phyloP scores from a whole-genome alignment of 2,329 filamentous ascomycete genomes.

The Monosporascus sp. region DNA sequence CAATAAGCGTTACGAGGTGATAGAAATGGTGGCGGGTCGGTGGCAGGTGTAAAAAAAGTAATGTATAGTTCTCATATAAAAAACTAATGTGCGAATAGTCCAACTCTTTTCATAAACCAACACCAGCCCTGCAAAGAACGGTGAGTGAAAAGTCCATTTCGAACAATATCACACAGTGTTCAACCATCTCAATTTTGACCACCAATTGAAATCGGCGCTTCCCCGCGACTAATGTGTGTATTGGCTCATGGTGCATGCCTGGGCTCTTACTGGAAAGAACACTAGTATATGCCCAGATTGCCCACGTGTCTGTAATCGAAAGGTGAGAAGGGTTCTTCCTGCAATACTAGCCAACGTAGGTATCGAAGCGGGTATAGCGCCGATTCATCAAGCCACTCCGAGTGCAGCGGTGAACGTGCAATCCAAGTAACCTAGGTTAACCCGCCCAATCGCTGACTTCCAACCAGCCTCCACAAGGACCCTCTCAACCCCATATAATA shows the following conservation, averaged over 20 bases:
- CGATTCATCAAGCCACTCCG: neutral
- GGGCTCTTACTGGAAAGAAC: neutral
- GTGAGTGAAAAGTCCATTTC: too few relatives aligned
- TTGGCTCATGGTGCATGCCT: neutral
- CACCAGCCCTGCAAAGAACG: too few relatives aligned
- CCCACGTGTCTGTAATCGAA: neutral
- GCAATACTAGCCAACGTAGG: neutral
- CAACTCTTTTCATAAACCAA: too few relatives aligned
- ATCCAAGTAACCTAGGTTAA: too few relatives aligned
- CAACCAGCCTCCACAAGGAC: neutral
- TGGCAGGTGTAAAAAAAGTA: too few relatives aligned
- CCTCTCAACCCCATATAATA: neutral
- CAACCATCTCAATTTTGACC: neutral
- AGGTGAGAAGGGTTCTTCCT: neutral
- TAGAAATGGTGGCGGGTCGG: too few relatives aligned
- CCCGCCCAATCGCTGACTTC: neutral
- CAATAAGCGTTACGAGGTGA: too few relatives aligned
- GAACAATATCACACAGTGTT: neutral
- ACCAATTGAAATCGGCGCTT: neutral
- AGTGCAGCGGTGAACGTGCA: neutral
- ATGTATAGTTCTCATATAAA: too few relatives aligned
- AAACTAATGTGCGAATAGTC: too few relatives aligned
- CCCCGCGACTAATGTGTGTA: neutral
- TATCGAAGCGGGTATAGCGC: neutral
- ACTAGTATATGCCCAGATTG: neutral